Base-by-base conservation (phyloP, 768 basidiomycete genomes). In the Rhodotorula paludigena region DNA sequence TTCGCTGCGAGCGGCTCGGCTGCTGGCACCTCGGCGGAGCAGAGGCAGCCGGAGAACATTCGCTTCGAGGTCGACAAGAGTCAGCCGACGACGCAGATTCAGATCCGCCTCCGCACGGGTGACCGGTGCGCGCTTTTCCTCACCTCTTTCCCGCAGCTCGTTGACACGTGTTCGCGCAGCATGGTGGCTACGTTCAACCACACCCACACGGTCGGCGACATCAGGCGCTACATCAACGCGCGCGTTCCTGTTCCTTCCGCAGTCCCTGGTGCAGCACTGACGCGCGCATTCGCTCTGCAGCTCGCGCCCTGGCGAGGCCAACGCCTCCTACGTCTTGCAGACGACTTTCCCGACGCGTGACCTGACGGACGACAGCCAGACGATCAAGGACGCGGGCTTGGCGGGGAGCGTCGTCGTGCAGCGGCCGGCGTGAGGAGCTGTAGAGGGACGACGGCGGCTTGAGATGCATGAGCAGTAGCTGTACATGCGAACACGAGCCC, bases 91-190 rank as follows among this genome's bases (percentile, higher is more conserved):
- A 96, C 93, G 48, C 90, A 86, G 77, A 82, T 98, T 18, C 96
- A 97, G 80, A 84, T 98, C 64, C 82, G 96, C 61, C 76, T 98
- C 60, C 90, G 89, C 16, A 92, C 94, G 78, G 94, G 94, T 15
- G 89, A 90, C 25, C 84, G 90, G 89, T 89, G 62, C 55, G 78
- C 66, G 21, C 62, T 61, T 23, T 44, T 4, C 33, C 25, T 14
- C 63, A 32, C 39, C 33, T 39, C 23, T 38, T 51, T n/a, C 41
- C 9, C 18, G 60, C 36, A 47, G 18, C 57, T n/a, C 9, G 12
- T 12, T 39, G 20, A 60, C 39, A 48, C 45, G 21, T 33, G 35
- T 16, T 16, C 42, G 11, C 8, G 3, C 66, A 90, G 90, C 74
- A 84, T 93, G 76, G 86, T 89, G 7, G 85, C 85, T 51, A 82